Base-by-base conservation (phyloP, 805 yeast genomes). In the Candida alai region DNA sequence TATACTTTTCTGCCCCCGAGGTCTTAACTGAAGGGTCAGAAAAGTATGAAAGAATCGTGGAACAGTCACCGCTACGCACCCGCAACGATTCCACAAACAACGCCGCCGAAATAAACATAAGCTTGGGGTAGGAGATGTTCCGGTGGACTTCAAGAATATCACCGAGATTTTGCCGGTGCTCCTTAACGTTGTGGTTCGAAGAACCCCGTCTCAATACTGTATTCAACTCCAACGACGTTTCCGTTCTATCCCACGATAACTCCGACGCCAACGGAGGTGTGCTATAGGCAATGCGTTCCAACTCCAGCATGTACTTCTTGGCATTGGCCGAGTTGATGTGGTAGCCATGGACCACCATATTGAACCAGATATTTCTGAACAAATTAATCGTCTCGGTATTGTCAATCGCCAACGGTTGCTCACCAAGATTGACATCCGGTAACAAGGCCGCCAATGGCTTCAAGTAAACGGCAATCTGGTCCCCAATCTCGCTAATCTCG, bases 311-410 rank as follows among this genome's bases (percentile, higher is more conserved):
- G 48, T 74, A 70, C n/a, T 60, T 59, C 36, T 61, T 58, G 11
- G 76, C 71, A 49, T 79, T 63, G 10, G 66, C 64, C 0, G 93
- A 78, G 23, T 68, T 68, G 36, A 67, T 66, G n/a, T 78, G 73
- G 53, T 80, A 87, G 0, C 98, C 98, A 57, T 93, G 96, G 18
- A 89, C 84, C 4, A 81, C 90, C 70, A 93, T 68, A 51, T 90
- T 93, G 56, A 86, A 87, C 99, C 99, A 93, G 28, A 87, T 78
- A 56, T 93, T 84, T 51, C 94, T 74, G 65, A 90, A 86, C 39
- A 80, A 63, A 29, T 73, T 69, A 30, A 78, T 62, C 1, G 77
- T 62, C 2, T 62, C 63, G 24, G 75, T 74, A 42, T 80, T 76
- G 6, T 53, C 47, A 12, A 61, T 59, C 15, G 49, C 44, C 55